phyloP scores from a whole-genome alignment of 768 basidiomycete species.

The Leccinum subtestaceum region DNA sequence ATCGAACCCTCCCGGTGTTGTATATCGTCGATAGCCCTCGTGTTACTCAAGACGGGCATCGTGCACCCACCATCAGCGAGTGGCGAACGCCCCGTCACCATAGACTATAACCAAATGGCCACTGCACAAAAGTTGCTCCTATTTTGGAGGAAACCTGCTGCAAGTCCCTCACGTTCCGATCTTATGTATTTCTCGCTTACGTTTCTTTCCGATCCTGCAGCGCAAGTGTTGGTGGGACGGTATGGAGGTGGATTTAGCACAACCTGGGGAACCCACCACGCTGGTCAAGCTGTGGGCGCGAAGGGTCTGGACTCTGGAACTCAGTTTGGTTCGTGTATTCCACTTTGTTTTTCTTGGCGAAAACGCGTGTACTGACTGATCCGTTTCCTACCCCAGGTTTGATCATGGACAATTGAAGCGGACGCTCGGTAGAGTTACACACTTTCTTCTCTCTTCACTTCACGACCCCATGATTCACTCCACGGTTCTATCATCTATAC shows the following conservation, averaged over 20 bases:
- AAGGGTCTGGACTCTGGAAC: conserved; percentile 96
- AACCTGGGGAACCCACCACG: conserved; percentile 48
- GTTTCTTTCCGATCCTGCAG: conserved; percentile 40
- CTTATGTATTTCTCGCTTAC: background rate
- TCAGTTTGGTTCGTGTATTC: conserved; percentile 69
- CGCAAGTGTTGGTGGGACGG: conserved; percentile 99
- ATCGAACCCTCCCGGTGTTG: conserved; percentile 95
- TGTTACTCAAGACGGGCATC: conserved; percentile 96
- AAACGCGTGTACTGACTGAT: conserved; percentile 9
- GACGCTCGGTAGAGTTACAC: conserved; percentile 2
- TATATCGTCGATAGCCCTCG: conserved; percentile 97
- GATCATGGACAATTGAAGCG: conserved; percentile 4
- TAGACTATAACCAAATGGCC: conserved; percentile 92
- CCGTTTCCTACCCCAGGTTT: conserved; percentile 16
- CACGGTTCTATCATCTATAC: conserved; percentile 25
- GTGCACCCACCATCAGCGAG: conserved; percentile 54
- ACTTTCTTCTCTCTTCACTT: conserved; percentile 12
- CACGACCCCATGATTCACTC: conserved; percentile 18
- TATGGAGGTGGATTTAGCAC: conserved; percentile 80
- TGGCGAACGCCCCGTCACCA: conserved; percentile 68
- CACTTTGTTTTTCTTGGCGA: background rate
- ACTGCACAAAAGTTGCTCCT: conserved; percentile 95
- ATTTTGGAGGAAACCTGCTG: conserved; percentile 99
- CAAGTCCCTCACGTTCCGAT: conserved; percentile 41
- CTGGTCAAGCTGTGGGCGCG: conserved; percentile 93